A percentile compares a stretch with the other conserved stretches of the same genome.
Conservation (phyloP, 257 asterid species). For the Solanum etuberosum region DNA sequence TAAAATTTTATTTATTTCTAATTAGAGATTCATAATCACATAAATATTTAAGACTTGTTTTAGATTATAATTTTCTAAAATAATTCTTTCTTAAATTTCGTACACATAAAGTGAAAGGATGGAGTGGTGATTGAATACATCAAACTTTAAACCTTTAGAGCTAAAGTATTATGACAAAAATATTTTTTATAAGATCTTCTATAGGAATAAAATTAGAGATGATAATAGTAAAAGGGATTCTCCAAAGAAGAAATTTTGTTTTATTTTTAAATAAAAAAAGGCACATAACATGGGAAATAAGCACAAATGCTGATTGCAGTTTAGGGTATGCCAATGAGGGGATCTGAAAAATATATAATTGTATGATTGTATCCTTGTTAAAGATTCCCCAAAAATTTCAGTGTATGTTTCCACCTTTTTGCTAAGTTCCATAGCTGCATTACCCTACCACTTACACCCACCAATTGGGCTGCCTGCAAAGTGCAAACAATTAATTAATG, state of each 20-base stretch:
- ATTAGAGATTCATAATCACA: background rate
- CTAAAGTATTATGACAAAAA: background rate
- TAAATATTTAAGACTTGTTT: background rate
- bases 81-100: too few relatives aligned
- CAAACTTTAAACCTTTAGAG: background rate
- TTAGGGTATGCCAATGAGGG: constrained; percentile 4
- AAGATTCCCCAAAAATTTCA: constrained; percentile 5
- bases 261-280: background rate
- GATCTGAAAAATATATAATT: background rate
- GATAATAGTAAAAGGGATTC: background rate
- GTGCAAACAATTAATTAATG: constrained; percentile 1
- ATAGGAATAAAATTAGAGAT: background rate
- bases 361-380: background rate
- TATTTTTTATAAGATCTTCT: background rate
- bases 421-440: constrained; percentile 13
- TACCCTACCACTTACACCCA: constrained; percentile 42
- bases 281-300: constrained; percentile 10
- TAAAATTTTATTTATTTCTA: background rate
- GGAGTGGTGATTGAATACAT: background rate
- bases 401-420: background rate
- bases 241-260: background rate
- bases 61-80: background rate
- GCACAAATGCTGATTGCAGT: constrained; percentile 23
- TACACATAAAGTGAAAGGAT: background rate
- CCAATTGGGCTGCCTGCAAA: constrained; percentile 20